Evolutionary conservation across 352 stramenopile genomes (phyloP).

Genomic region (Aphanomyces stellatus): DNA sequence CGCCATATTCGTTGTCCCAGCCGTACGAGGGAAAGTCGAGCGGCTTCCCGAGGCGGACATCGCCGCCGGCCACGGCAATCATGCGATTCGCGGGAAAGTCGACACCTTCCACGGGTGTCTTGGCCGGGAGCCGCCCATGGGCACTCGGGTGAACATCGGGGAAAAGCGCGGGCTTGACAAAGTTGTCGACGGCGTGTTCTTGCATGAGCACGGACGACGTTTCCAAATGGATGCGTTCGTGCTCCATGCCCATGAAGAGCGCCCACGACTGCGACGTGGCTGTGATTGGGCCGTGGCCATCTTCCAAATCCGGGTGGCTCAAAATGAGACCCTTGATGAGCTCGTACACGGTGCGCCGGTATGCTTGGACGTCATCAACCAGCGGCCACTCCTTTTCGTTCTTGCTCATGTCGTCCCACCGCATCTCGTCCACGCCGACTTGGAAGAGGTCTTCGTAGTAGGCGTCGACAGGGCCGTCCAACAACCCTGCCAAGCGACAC

Average conservation of each 20-base stretch:
- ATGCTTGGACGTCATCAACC: slow-evolving; percentile 85
- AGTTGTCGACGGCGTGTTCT: slow-evolving; percentile 86
- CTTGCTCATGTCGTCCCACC: slow-evolving; percentile 98
- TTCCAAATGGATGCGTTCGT: slow-evolving; percentile 97
- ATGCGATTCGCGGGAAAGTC: slow-evolving; percentile 89
- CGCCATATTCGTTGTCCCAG: slow-evolving; percentile 98
- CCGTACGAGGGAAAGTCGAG: slow-evolving; percentile 90
- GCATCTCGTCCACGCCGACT: slow-evolving; percentile 97
- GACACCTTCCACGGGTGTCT: slow-evolving; percentile 52
- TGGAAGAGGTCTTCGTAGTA: slow-evolving; percentile 96
- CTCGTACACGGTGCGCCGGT: slow-evolving; percentile 88
- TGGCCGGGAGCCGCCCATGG: slow-evolving; percentile 23
- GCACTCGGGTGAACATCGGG: slow-evolving; percentile 76
- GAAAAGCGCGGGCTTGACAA: slow-evolving; percentile 76
- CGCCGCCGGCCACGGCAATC: slow-evolving; percentile 54
- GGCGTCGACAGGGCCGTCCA: slow-evolving; percentile 81
- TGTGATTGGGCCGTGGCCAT: slow-evolving; percentile 67
- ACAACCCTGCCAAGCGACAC: slow-evolving; percentile 86
- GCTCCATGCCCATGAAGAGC: slow-evolving; percentile 92
- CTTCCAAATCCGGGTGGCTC: slow-evolving; percentile 77
- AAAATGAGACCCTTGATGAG: slow-evolving; percentile 81
- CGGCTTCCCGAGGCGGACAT: slow-evolving; percentile 86
- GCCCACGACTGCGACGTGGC: slow-evolving; percentile 87
- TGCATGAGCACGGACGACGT: slow-evolving; percentile 95
- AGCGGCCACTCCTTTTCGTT: slow-evolving; percentile 93